These are phyloP conservation scores for Fusarium staphyleae DNA, from an alignment of 2,329 filamentous ascomycete genomes.

Conservation along the genomic window DNA sequence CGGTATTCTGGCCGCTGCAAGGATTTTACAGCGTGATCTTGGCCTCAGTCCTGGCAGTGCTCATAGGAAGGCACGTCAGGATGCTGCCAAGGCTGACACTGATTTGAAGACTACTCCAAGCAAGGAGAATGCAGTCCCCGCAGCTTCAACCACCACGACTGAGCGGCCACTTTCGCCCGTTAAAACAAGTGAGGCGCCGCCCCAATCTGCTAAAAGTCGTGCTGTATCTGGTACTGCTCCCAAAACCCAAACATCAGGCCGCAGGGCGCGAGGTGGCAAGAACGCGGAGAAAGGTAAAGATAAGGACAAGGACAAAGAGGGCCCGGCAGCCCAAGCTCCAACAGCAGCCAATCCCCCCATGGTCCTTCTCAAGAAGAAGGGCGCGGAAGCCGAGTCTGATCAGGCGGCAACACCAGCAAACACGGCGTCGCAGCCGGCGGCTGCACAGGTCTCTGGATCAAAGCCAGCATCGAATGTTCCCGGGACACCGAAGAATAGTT, in stretches of 20 bases:
- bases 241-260: conserved; percentile 41
- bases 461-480: conserved; percentile 32
- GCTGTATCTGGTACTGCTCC: conserved; percentile 30
- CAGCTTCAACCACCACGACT: conserved; percentile 20
- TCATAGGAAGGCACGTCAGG: conserved; percentile 65
- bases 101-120: conserved; percentile 50
- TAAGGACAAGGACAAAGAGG: conserved; percentile 39
- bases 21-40: conserved; percentile 70
- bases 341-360: conserved; percentile 46
- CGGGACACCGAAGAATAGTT: conserved; percentile 28
- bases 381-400: conserved; percentile 37
- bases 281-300: conserved; percentile 51
- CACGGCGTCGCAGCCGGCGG: conserved; percentile 32
- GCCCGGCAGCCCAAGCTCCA: conserved; percentile 35
- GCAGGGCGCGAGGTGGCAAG: conserved; percentile 48
- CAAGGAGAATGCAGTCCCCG: conserved; percentile 43
- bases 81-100: conserved; percentile 63
- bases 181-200: conserved; percentile 25
- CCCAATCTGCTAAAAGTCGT: conserved; percentile 34
- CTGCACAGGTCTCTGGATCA: conserved; percentile 43
- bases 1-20: conserved; percentile 68
- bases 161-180: conserved; percentile 34
- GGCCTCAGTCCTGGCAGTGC: conserved; percentile 69
- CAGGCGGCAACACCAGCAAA: conserved; percentile 38
- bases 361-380: conserved; percentile 52